Base-by-base conservation (phyloP, 1,139 yeast species). In the Maudiozyma humilis region DNA sequence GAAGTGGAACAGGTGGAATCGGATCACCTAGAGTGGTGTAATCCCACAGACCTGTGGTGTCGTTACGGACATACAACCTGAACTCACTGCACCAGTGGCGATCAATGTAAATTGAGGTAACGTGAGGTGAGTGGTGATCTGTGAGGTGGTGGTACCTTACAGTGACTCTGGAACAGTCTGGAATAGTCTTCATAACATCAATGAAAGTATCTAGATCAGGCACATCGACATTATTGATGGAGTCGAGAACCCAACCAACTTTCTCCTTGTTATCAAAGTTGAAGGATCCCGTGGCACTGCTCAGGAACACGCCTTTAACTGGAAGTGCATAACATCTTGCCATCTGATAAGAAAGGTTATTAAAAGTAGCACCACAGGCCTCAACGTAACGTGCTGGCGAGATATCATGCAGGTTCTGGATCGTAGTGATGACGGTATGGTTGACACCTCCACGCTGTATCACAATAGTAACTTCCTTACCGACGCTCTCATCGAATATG, bases 271-370 rank as follows among this genome's bases (percentile, higher is more conserved):
- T 62, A 35, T 81, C 79, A 40, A 83, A 66, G 47, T 75, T 77
- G 65, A 87, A 87, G 0, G 93, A 82, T 0, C 93, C 93, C 3
- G 83, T 71, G 0, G 94, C 87, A 52, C 83, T 78, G 53, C 84
- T 81, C 38, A 86, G 73, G 58, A 77, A 87, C 0, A 88, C 95
- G 32, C 96, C 96, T 51, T 70, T 74, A 4, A 84, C 89, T 0
- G 96, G 93, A 36, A 87, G 74, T 40, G 93, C 86, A 59, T 79
- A 86, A 44, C 81, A 73, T 58, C 95, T 75, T 2, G 96, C 96
- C 65, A 87, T 72, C 63, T 88, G 96, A 62, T 88, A 89, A 38
- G 94, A 83, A 51, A 88, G 67, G 44, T 84, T 79, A 60, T 88
- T 88, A 66, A 88, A 86, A 0, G 85, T 74, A 1, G 93, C 95